Base-by-base conservation (phyloP, 1,139 yeast species). In the Protomyces inundatus region DNA sequence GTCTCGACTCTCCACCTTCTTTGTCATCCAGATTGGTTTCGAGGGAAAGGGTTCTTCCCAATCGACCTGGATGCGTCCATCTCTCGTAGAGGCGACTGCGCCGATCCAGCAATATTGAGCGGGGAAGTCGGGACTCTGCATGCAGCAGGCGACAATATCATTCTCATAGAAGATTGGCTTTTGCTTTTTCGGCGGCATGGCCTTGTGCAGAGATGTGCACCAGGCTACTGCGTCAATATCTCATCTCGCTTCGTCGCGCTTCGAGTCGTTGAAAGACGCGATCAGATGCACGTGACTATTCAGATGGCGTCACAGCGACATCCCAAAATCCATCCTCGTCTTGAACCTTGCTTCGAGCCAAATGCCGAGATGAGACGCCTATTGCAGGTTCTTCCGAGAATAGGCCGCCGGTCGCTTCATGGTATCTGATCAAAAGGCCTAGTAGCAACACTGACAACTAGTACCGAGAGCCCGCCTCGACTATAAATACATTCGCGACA, bases 401-500 rank as follows among this genome's bases (percentile, higher is more conserved):
- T 50, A 3, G 48, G 48, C 48, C 48, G 12, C 30, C 37, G 36
- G 37, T 50, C 54, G 37, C 36, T 50, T 5, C 54, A 32, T 33
- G 54, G 37, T 33, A 16, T 16, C 30, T 45, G 10, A 10, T 45
- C 30, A 9, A 9, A 9, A 14, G 39, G 30, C 50, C 30, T 9
- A 45, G 9, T 36, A 7, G 1, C 12, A 9, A 7, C 9, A 36
- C 39, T 36, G 12, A 36, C 7, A 16, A 1, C n/a, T 12, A 54
- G 58, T 54, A 4, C 64, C 64, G 7, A n/a, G 48, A 14, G 54
- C 64, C n/a, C 64, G 58, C 34, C 30, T 66, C 9, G 63, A 66
- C 30, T 65, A 51, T 48, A 66, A 55, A 32, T 37, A 64, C 36
- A 53, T 66, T 6, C 56, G 59, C 12, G 65, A 66, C 35, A 55